These are phyloP conservation scores for Cylindrotheca closterium DNA, from an alignment of 108 stramenopile genomes.

Conservation along the genomic window DNA sequence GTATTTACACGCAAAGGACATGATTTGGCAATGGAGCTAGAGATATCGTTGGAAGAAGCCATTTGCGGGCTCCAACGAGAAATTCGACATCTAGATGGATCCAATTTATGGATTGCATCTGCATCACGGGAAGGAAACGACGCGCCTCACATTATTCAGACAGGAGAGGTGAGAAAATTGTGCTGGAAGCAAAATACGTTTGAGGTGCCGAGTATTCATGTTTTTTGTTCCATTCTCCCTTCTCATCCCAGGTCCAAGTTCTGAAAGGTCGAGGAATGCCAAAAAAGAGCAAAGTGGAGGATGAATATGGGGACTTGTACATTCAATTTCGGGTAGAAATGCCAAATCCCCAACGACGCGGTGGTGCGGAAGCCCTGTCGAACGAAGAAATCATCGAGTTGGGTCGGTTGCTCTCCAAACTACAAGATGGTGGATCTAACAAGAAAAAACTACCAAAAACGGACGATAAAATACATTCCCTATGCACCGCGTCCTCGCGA, in stretches of 20 bases:
- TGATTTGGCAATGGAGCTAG: conserved; percentile 77
- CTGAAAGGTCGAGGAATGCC: conserved; percentile 85
- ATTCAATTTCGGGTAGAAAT: conserved; percentile 76
- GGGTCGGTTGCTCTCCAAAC: conserved; percentile 13
- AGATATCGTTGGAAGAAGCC: conserved; percentile 63
- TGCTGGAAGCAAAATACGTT: too few species aligned
- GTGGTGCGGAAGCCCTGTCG: background rate
- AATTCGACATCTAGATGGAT: conserved; percentile 64
- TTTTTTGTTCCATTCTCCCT: background rate
- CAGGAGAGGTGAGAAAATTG: conserved; percentile 32
- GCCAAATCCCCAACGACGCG: conserved; percentile 17
- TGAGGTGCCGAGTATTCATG: too few species aligned
- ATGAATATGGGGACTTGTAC: conserved; percentile 77
- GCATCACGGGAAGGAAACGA: conserved; percentile 8
- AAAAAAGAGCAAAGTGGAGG: conserved; percentile 21
- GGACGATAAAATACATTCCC: conserved; percentile 9
- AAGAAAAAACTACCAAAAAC: background rate
- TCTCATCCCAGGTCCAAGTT: conserved; percentile 58
- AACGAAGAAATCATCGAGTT: conserved; percentile 7
- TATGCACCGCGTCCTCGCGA: background rate
- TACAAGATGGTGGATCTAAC: background rate
- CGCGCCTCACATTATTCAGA: conserved; percentile 34
- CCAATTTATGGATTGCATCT: conserved; percentile 33
- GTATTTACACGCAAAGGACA: conserved; percentile 65
- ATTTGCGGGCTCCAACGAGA: conserved; percentile 49